Evolutionary conservation across 352 stramenopile species (phyloP).

Genomic region (Detonula confervacea): DNA sequence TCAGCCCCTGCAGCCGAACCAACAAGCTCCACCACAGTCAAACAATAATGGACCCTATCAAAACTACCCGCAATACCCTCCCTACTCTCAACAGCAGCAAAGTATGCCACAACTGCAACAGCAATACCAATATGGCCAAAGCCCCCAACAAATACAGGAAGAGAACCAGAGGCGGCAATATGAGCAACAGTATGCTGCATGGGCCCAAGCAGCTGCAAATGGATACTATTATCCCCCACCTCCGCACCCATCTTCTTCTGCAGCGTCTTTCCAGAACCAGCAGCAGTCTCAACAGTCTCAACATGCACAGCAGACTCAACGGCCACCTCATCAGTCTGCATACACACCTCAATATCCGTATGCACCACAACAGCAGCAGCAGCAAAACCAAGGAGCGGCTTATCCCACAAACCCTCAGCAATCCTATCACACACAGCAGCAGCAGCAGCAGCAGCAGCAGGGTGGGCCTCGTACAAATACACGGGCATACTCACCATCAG

Average conservation of each 20-base stretch:
- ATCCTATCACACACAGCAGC: conserved; percentile 32
- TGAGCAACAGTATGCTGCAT: conserved; percentile 48
- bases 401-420: conserved; percentile 25
- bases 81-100: conserved; percentile 25
- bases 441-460: conserved; percentile 42
- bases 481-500: neutral
- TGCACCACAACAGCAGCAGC: conserved; percentile 14
- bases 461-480: neutral
- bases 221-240: conserved; percentile 49
- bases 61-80: conserved; percentile 28
- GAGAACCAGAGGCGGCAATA: conserved; percentile 34
- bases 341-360: conserved; percentile 41
- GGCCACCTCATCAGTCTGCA: neutral
- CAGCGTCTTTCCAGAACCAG: too few relatives aligned
- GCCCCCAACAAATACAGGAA: conserved; percentile 41
- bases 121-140: conserved; percentile 37
- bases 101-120: conserved; percentile 12
- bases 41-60: conserved; percentile 24
- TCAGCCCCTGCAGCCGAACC: conserved; percentile 33
- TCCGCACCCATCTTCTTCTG: conserved; percentile 15
- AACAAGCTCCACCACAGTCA: conserved; percentile 1
- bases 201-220: conserved; percentile 46
- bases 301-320: conserved; percentile 13
- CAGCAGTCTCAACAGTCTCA: too few relatives aligned
- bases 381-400: conserved; percentile 23